These are phyloP conservation scores for Asterophora lycoperdoides DNA, from an alignment of 768 basidiomycete species.

Conservation along the genomic window DNA sequence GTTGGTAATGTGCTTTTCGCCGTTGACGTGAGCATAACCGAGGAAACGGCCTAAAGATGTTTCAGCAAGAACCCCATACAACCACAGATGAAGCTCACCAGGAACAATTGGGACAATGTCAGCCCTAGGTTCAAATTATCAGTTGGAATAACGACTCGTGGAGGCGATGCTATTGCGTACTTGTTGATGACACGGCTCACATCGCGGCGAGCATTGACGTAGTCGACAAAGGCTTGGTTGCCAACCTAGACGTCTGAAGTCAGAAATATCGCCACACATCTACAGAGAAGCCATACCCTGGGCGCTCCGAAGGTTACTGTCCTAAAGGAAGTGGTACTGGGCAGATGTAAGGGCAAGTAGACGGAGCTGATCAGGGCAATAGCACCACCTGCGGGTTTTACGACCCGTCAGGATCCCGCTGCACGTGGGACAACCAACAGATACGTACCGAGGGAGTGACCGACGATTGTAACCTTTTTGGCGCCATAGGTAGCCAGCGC, in stretches of 20 bases:
- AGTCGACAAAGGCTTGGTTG: constrained; percentile 56
- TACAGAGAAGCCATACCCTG: constrained; percentile 9
- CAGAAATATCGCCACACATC: not conserved
- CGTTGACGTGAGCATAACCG: constrained; percentile 43
- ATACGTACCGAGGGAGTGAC: constrained; percentile 33
- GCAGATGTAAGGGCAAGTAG: constrained; percentile 21
- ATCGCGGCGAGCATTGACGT: constrained; percentile 42
- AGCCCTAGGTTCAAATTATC: constrained; percentile 20
- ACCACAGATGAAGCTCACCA: constrained; percentile 17
- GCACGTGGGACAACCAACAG: not conserved
- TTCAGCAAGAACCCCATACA: not conserved
- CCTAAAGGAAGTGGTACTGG: constrained; percentile 15
- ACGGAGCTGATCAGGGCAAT: constrained; percentile 24
- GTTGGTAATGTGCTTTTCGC: constrained; percentile 36
- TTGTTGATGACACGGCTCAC: constrained; percentile 56
- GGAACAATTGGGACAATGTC: constrained; percentile 39
- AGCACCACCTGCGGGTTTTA: constrained; percentile 16
- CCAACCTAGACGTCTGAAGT: constrained; percentile 32
- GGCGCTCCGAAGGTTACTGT: constrained; percentile 23
- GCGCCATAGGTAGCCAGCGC: constrained; percentile 33
- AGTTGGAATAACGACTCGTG: not conserved
- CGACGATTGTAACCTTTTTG: constrained; percentile 39
- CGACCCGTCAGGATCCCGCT: not conserved
- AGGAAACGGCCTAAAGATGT: constrained; percentile 27
- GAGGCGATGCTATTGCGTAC: constrained; percentile 16